Conservation (phyloP, 768 basidiomycete genomes). For the Tubosaeta brunneosetosa region DNA sequence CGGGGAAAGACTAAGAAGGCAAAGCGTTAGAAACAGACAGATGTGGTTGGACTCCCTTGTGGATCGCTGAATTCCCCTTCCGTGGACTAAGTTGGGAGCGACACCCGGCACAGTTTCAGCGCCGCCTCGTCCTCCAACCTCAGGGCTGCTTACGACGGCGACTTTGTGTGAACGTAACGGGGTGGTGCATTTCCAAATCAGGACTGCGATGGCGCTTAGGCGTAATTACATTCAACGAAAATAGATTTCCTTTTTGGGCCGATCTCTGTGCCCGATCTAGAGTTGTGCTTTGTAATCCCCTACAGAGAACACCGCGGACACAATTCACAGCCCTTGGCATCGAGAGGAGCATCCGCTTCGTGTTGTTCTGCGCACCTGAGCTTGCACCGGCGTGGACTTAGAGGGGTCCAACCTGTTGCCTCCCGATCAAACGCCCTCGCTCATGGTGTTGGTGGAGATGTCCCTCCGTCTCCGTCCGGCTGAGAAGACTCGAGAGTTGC, state of each 20-base stretch:
- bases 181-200: background rate
- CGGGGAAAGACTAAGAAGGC: conserved; percentile 1
- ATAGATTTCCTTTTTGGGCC: background rate
- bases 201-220: background rate
- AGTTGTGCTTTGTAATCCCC: background rate
- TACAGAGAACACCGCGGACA: background rate
- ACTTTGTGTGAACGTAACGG: background rate
- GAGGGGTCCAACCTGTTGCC: background rate
- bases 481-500: too few relatives aligned
- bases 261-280: background rate
- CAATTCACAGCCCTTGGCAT: background rate
- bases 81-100: conserved; percentile 5
- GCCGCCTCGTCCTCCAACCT: background rate
- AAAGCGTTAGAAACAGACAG: background rate
- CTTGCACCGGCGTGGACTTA: background rate
- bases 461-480: too few relatives aligned
- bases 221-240: background rate
- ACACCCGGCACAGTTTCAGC: conserved; percentile 1
- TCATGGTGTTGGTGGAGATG: background rate
- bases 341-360: background rate
- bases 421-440: background rate
- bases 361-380: background rate
- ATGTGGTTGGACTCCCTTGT: background rate
- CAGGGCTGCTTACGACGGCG: background rate
- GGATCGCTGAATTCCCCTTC: conserved; percentile 1